phyloP scores from a whole-genome alignment of 1,284 basidiomycete species.

The Sanguinoderma infundibulare region DNA sequence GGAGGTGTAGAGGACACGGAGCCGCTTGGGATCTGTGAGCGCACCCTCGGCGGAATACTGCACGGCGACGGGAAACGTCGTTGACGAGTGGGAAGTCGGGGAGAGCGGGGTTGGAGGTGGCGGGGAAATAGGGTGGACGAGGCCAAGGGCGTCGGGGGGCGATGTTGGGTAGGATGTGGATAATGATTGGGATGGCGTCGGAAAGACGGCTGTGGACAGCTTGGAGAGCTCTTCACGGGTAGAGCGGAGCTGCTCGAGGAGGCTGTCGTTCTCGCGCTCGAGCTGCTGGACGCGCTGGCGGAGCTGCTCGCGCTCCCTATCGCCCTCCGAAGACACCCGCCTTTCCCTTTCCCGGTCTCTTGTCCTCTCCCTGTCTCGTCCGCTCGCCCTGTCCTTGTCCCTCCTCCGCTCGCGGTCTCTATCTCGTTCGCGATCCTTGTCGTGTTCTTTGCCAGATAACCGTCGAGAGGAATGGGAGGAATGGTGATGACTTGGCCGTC shows the following conservation, averaged over 20 bases:
- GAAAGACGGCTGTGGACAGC: conserved; percentile 19
- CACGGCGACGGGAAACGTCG: conserved; percentile 16
- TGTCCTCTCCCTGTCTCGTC: conserved; percentile 24
- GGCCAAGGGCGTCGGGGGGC: conserved; percentile 9
- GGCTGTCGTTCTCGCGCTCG: conserved; percentile 34
- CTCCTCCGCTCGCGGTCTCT: conserved; percentile 10
- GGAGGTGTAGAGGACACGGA: conserved; percentile 25
- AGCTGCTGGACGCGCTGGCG: conserved; percentile 31
- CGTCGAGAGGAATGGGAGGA: conserved; percentile 15
- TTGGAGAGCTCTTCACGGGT: conserved; percentile 25
- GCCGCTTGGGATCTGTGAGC: conserved; percentile 22
- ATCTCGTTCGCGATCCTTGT: conserved; percentile 12
- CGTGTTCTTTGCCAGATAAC: conserved; percentile 26
- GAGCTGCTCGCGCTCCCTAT: conserved; percentile 29
- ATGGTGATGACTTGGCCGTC: conserved; percentile 22
- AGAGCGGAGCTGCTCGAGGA: conserved; percentile 28
- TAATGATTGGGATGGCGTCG: conserved; percentile 15
- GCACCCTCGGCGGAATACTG: conserved; percentile 26
- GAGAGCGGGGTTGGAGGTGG: conserved; percentile 13
- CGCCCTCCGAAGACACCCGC: conserved; percentile 16
- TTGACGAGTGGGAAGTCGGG: conserved; percentile 1
- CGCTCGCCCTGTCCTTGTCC: conserved; percentile 24
- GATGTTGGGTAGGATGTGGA: conserved; percentile 3
- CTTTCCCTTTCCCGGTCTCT: conserved; percentile 24
- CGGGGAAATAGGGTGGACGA: conserved; percentile 5